Evolutionary conservation across 169 alveolate species (phyloP).

Genomic region (Cystoisospora suis): DNA sequence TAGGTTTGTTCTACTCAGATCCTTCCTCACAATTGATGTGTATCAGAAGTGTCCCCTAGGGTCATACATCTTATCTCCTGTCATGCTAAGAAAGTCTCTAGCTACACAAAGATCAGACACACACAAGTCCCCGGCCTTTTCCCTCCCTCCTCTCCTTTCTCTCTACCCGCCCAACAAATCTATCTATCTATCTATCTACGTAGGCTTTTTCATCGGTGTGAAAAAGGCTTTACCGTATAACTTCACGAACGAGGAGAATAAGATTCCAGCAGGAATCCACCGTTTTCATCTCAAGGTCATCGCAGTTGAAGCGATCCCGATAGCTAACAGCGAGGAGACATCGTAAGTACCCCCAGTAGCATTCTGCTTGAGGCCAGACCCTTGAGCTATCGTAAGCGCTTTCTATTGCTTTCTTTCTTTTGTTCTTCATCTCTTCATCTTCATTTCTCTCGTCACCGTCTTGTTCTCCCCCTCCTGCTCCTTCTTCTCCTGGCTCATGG

Average conservation of each 20-base stretch:
- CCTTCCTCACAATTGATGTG: too few species aligned
- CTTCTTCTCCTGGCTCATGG: background rate
- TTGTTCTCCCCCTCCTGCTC: background rate
- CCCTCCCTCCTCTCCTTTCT: too few species aligned
- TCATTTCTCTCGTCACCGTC: background rate
- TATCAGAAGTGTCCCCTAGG: too few species aligned
- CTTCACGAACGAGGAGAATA: background rate
- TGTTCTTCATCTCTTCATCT: background rate
- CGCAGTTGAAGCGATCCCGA: conserved; percentile 15
- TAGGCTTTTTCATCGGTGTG: background rate
- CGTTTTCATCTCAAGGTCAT: conserved; percentile 12
- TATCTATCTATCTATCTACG: too few species aligned
- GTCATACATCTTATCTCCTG: too few species aligned
- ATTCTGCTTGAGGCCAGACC: background rate
- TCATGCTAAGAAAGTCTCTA: too few species aligned
- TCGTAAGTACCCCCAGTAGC: background rate
- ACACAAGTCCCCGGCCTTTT: too few species aligned
- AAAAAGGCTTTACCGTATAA: background rate
- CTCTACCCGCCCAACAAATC: too few species aligned
- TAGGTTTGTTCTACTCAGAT: too few species aligned
- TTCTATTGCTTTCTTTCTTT: background rate
- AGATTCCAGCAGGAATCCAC: conserved; percentile 10
- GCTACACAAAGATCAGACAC: too few species aligned
- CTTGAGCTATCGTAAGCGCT: background rate
- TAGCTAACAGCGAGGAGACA: background rate